Evolutionary conservation across 1,139 yeast genomes (phyloP).

Genomic region (Taphrina flavorubra): DNA sequence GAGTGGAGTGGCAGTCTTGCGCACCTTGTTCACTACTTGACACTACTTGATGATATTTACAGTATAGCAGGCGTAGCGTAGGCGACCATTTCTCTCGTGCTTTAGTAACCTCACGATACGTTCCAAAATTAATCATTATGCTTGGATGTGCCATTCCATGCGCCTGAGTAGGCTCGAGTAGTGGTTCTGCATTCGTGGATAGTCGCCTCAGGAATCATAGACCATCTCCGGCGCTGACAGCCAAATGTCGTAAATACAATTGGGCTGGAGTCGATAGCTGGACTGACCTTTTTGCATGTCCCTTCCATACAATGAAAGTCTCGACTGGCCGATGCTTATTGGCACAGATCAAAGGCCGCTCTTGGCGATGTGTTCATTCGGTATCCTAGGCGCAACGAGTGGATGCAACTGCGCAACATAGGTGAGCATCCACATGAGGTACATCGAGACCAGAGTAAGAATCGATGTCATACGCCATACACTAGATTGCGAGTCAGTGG

Average conservation of each 20-base stretch:
- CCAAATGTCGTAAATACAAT: too few species aligned
- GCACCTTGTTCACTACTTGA: conserved; percentile 14
- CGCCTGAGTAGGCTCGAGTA: too few species aligned
- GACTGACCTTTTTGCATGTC: too few species aligned
- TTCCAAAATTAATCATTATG: too few species aligned
- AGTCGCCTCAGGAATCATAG: too few species aligned
- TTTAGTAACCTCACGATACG: too few species aligned
- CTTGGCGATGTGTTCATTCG: conserved; percentile 30
- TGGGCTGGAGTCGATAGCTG: too few species aligned
- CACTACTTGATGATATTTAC: conserved; percentile 6
- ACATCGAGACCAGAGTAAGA: conserved; percentile 60
- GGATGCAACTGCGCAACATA: conserved; percentile 76
- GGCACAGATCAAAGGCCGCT: conserved; percentile 1
- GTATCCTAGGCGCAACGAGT: conserved; percentile 54
- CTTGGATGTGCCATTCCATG: too few species aligned
- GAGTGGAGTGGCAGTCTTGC: conserved; percentile 9
- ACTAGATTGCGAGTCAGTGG: conserved; percentile 49
- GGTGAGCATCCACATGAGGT: conserved; percentile 72
- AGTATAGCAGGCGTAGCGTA: neutral
- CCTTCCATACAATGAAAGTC: too few species aligned
- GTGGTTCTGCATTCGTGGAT: too few species aligned
- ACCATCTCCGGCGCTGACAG: too few species aligned
- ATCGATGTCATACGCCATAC: conserved; percentile 93
- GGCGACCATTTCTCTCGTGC: neutral
- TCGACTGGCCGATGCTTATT: too few species aligned